phyloP scores from a whole-genome alignment of 371 early-diverging fungal species.

The Chytridiales sp. region DNA sequence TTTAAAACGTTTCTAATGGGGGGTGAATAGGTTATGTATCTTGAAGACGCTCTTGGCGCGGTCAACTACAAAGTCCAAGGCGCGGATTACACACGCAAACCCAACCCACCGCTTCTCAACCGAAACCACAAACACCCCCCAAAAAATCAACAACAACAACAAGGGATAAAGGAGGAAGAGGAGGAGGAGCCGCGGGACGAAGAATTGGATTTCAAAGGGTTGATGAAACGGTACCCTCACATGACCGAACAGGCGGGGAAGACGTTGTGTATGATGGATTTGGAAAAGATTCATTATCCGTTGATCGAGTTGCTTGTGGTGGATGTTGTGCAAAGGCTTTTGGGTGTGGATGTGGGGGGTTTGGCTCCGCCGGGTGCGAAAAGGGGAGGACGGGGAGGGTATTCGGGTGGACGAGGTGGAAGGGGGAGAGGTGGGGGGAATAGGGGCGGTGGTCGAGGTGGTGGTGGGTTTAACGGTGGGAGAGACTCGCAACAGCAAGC shows the following conservation, averaged over 20 bases:
- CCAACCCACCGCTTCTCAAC: background rate
- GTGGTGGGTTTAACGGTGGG: background rate
- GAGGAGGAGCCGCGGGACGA: conserved; percentile 25
- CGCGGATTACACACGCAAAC: conserved; percentile 19
- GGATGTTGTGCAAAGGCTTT: conserved; percentile 31
- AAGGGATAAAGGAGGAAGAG: background rate
- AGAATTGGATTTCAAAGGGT: conserved; percentile 22
- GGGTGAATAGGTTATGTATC: conserved; percentile 29
- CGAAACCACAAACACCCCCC: conserved; percentile 5
- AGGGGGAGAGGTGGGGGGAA: conserved; percentile 8
- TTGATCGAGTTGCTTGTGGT: conserved; percentile 41
- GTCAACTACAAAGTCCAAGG: conserved; percentile 31
- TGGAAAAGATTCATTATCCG: conserved; percentile 47
- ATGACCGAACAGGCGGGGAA: conserved; percentile 24
- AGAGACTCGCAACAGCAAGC: background rate
- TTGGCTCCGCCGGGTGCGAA: background rate
- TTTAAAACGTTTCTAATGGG: background rate
- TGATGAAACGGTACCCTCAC: conserved; percentile 34
- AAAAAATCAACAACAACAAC: background rate
- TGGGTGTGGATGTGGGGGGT: background rate
- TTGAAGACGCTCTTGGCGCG: conserved; percentile 41
- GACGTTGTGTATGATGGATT: conserved; percentile 28
- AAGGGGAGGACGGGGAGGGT: background rate
- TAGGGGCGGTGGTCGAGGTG: conserved; percentile 7
- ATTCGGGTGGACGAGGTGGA: background rate